phyloP scores from a whole-genome alignment of 306 rosid genomes.

The Casuarina cunninghamiana region DNA sequence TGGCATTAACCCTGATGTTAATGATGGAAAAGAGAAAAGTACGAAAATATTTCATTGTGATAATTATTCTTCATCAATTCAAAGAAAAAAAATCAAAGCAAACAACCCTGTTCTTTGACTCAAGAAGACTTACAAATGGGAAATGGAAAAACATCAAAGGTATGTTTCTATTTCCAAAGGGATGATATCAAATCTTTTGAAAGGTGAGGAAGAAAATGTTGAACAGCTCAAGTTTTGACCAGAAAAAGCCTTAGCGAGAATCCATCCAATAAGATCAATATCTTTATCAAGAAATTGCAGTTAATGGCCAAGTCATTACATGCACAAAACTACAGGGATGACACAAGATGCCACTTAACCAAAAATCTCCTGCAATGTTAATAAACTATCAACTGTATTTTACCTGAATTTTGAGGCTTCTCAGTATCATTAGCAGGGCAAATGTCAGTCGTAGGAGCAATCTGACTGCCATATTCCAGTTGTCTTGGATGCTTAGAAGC shows the following conservation, averaged over 20 bases:
- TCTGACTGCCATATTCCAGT: slow-evolving; percentile 25
- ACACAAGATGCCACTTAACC: slow-evolving; percentile 2
- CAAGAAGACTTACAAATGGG: neutral
- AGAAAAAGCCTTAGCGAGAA: neutral
- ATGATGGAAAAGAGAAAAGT: slow-evolving; percentile 1
- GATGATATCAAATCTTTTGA: neutral
- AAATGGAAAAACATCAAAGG: neutral
- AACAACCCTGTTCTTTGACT: neutral
- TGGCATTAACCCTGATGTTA: neutral
- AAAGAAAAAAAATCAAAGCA: neutral
- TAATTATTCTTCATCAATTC: too few relatives aligned
- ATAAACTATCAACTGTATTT: neutral
- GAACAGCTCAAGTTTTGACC: neutral
- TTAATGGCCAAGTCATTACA: neutral
- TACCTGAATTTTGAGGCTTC: slow-evolving; percentile 33
- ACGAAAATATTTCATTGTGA: neutral
- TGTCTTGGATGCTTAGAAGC: slow-evolving; percentile 34
- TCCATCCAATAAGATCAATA: neutral
- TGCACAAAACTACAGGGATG: neutral
- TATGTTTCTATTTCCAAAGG: neutral
- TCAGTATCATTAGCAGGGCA: slow-evolving; percentile 13
- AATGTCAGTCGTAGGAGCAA: slow-evolving; percentile 14
- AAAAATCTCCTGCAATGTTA: neutral
- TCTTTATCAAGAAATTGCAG: neutral
- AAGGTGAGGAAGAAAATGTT: neutral